Evolutionary conservation across 345 rosid species (phyloP), one percentile per base, ranked within the genome.

Genomic region (Adansonia digitata): DNA sequence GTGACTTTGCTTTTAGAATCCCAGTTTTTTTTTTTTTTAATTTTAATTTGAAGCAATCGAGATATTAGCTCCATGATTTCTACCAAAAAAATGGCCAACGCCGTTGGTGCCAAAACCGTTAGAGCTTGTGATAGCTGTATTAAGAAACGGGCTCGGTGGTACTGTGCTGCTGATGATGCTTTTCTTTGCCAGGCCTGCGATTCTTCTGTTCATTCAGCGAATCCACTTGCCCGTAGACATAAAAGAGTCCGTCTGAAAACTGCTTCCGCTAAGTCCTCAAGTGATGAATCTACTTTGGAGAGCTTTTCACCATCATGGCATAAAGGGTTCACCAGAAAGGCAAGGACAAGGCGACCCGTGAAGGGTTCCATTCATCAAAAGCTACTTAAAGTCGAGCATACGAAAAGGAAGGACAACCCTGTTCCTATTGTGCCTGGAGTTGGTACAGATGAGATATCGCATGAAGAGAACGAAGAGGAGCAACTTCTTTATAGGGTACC

Each of bases 151-250:
- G 98, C 99, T 0, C 82, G 96, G 1, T 95, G 98, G 99, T 95
- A 89, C 75, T 92, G 99, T 34, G 96, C 94, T 0, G 93, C 99
- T 0, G 99, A 95, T 74, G 99, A 95, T 79, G 99, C 99, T 22
- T 94, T 95, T 68, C 94, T 95, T 57, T 95, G 99, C 83, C 98
- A 92, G 75, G 74, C 84, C 24, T 95, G 99, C 64, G 99, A 95
- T 65, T 80, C 86, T 27, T 83, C 87, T 4, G 96, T 93, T 18
- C 99, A 95, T 80, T 91, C 98, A 3, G 97, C 99, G 2, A 95
- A 95, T 71, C 87, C 87, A 10, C 81, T 95, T 0, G 99, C 99
- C 9, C 88, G 93, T 31, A 79, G 97, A 34, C 99, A 95, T 63
- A 89, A 90, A 78, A 82, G 98, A 69, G 93, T 92, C 56, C 94